Percentiles rank a stretch among this genome's conserved stretches.
These are phyloP conservation scores for Mycena venus DNA, from an alignment of 768 basidiomycete genomes.

Conservation along the genomic window DNA sequence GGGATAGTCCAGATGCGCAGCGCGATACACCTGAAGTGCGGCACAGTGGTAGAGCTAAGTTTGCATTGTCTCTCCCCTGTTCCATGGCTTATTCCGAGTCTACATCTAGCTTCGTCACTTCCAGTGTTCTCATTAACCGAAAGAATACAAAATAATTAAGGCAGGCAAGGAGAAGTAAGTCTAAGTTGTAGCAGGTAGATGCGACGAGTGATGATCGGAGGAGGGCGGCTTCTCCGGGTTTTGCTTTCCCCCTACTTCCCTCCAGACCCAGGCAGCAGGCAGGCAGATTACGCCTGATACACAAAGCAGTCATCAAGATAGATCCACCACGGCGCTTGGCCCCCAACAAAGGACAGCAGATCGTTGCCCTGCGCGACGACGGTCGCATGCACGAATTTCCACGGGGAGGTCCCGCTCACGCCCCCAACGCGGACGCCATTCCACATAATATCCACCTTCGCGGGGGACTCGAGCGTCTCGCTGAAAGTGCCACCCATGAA, in stretches of 20 bases:
- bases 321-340: slow-evolving; percentile 59
- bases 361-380: slow-evolving; percentile 51
- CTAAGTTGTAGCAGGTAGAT: slow-evolving; percentile 3
- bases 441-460: slow-evolving; percentile 60
- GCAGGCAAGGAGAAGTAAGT: background rate
- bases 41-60: too few relatives aligned
- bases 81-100: too few relatives aligned
- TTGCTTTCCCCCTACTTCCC: background rate
- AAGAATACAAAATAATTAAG: background rate
- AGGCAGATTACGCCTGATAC: slow-evolving; percentile 32
- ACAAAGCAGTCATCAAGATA: slow-evolving; percentile 60
- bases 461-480: slow-evolving; percentile 43
- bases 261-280: slow-evolving; percentile 2
- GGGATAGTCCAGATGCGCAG: too few relatives aligned
- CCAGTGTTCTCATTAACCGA: background rate
- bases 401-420: slow-evolving; percentile 51
- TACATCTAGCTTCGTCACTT: too few relatives aligned
- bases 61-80: too few relatives aligned
- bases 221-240: background rate
- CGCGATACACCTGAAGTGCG: too few relatives aligned
- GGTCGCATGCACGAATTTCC: slow-evolving; percentile 51
- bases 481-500: slow-evolving; percentile 58
- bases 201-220: background rate
- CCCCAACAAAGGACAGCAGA: slow-evolving; percentile 55
- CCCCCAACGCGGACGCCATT: slow-evolving; percentile 51